Percentiles rank a stretch among this genome's conserved stretches.
Conservation (phyloP, 1,284 basidiomycete genomes). For the Ceratobasidium sp. region DNA sequence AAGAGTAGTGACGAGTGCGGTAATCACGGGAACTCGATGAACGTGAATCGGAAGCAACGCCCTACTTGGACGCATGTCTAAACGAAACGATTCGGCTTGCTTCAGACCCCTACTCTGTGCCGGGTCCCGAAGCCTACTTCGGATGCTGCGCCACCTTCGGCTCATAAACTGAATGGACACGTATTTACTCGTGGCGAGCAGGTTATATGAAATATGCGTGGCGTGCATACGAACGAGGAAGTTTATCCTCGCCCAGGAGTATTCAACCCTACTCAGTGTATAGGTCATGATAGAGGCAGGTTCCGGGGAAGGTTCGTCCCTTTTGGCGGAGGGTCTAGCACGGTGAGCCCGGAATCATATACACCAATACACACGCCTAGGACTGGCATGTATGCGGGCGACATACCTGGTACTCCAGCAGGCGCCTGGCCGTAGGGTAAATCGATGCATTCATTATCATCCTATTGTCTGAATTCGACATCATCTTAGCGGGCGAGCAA, state of each 20-base stretch:
- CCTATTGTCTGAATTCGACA: slow-evolving; percentile 29
- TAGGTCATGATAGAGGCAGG: slow-evolving; percentile 22
- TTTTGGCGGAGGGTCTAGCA: slow-evolving; percentile 46
- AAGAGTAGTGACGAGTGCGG: no score
- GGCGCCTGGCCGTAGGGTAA: slow-evolving; percentile 42
- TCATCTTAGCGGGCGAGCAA: background rate
- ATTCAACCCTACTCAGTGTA: slow-evolving; percentile 44
- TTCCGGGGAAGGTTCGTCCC: slow-evolving; percentile 40
- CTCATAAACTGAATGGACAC: slow-evolving; percentile 40
- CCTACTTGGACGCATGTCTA: slow-evolving; percentile 40
- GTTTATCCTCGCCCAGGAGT: slow-evolving; percentile 39
- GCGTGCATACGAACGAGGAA: slow-evolving; percentile 47
- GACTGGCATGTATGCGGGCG: background rate
- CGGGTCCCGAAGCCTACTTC: slow-evolving; percentile 23
- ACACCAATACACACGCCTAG: no score
- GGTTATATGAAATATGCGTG: slow-evolving; percentile 50
- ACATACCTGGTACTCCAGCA: slow-evolving; percentile 46
- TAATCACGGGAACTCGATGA: no score
- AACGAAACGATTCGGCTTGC: slow-evolving; percentile 45
- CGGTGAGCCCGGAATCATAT: slow-evolving; percentile 28
- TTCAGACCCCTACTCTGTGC: slow-evolving; percentile 43
- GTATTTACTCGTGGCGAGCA: slow-evolving; percentile 50
- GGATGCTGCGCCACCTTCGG: no score
- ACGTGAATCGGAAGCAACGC: slow-evolving; percentile 23
- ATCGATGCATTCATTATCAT: slow-evolving; percentile 40